Conservation (phyloP, 768 basidiomycete genomes). For the Brasilioporus rufonigricans region DNA sequence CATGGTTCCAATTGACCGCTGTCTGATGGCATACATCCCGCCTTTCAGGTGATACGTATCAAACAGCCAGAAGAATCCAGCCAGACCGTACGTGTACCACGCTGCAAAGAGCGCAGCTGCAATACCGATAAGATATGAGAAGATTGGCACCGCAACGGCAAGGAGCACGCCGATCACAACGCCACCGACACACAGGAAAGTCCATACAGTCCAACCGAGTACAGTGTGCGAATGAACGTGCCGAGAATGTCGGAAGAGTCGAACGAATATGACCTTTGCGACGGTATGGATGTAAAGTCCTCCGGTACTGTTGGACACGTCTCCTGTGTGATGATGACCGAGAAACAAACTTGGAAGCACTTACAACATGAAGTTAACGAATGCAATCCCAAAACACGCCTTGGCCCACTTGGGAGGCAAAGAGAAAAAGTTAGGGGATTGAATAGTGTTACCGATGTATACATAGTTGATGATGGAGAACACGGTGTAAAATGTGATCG, state of each 20-base stretch:
- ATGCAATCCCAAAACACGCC: slow-evolving; percentile 45
- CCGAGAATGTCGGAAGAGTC: slow-evolving; percentile 43
- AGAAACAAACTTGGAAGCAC: slow-evolving; percentile 9
- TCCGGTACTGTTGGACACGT: slow-evolving; percentile 35
- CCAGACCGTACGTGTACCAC: slow-evolving; percentile 57
- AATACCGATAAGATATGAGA: slow-evolving; percentile 22
- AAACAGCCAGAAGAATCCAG: slow-evolving; percentile 54
- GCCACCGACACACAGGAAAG: slow-evolving; percentile 36
- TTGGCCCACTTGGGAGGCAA: slow-evolving; percentile 42
- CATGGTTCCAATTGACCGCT: slow-evolving; percentile 32
- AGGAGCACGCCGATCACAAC: slow-evolving; percentile 43
- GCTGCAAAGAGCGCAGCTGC: slow-evolving; percentile 52
- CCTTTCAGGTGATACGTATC: slow-evolving; percentile 45
- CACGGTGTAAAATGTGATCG: slow-evolving; percentile 49
- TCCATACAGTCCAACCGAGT: slow-evolving; percentile 50
- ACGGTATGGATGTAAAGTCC: slow-evolving; percentile 50
- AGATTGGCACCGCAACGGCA: slow-evolving; percentile 9
- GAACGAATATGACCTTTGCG: slow-evolving; percentile 52
- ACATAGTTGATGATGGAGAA: slow-evolving; percentile 46
- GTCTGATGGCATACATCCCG: slow-evolving; percentile 32
- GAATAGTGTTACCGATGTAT: slow-evolving; percentile 40
- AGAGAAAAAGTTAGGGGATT: slow-evolving; percentile 9
- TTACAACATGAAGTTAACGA: slow-evolving; percentile 37
- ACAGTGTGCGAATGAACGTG: slow-evolving; percentile 52
- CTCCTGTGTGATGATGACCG: background rate